Conservation (phyloP, 768 basidiomycete genomes). For the Pulveroboletus sp. region DNA sequence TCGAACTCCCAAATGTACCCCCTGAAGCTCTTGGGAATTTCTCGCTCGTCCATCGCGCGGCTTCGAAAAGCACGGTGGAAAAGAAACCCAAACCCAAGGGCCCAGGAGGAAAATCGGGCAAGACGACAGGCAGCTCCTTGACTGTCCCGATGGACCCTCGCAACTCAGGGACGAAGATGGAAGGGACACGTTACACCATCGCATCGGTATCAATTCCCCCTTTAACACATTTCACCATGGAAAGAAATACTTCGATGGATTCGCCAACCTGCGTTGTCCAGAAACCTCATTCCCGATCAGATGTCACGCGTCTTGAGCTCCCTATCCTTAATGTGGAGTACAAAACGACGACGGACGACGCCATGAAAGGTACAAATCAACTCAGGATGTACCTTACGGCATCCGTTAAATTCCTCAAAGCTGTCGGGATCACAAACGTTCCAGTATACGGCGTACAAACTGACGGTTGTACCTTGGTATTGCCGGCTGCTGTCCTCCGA, state of each 20-base stretch:
- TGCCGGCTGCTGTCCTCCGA: neutral
- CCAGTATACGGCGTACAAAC: slow-evolving; percentile 3
- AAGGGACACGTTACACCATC: too few species aligned
- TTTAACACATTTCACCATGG: too few species aligned
- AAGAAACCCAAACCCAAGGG: neutral
- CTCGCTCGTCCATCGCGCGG: neutral
- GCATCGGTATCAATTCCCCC: too few species aligned
- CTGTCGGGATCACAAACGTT: neutral
- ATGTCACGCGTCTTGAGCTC: neutral
- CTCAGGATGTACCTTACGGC: slow-evolving; percentile 8
- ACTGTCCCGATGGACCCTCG: too few species aligned
- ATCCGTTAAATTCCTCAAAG: slow-evolving; percentile 6
- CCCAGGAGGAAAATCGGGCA: neutral
- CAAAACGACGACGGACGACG: neutral
- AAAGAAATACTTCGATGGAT: too few species aligned
- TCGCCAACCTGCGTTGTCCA: too few species aligned
- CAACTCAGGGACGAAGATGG: too few species aligned
- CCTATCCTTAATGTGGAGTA: slow-evolving; percentile 7
- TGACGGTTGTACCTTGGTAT: neutral
- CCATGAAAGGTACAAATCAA: slow-evolving; percentile 3
- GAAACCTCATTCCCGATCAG: neutral
- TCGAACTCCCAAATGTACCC: neutral
- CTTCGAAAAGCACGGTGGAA: neutral
- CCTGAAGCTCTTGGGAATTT: neutral
- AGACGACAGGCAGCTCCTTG: neutral